Conservation (phyloP, 805 yeast species). For the Metschnikowia amazonensis region DNA sequence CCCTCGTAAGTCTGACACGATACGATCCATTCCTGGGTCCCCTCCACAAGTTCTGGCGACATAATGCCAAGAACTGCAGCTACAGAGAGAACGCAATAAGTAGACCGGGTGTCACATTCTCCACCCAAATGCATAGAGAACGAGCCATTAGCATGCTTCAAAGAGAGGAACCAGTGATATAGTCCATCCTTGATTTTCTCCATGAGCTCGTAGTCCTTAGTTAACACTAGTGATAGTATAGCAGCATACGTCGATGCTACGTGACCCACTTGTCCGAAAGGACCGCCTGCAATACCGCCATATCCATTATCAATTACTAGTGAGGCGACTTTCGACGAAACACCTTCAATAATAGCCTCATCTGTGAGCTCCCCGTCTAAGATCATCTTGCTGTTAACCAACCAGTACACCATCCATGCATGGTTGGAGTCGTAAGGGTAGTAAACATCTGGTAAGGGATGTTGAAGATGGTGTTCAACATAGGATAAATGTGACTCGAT, state of each 20-base stretch:
- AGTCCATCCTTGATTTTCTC: conserved; percentile 35
- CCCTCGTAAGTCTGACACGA: conserved; percentile 91
- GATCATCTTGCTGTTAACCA: conserved; percentile 44
- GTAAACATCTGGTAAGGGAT: conserved; percentile 49
- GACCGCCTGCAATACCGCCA: conserved; percentile 82
- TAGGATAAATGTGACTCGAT: conserved; percentile 41
- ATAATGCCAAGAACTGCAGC: conserved; percentile 63
- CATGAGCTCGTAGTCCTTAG: conserved; percentile 38
- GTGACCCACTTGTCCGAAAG: conserved; percentile 73
- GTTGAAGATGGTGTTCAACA: conserved; percentile 36
- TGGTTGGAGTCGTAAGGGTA: conserved; percentile 78
- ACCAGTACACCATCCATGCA: conserved; percentile 90
- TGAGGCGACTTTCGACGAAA: conserved; percentile 23
- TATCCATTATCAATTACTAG: conserved; percentile 30
- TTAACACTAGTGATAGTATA: conserved; percentile 53
- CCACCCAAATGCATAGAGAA: conserved; percentile 74
- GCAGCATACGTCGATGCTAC: conserved; percentile 83
- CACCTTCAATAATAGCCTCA: conserved; percentile 4
- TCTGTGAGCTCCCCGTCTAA: conserved; percentile 15
- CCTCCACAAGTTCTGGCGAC: conserved; percentile 54
- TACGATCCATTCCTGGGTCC: conserved; percentile 56
- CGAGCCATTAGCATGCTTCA: conserved; percentile 71
- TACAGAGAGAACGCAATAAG: conserved; percentile 77
- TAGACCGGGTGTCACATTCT: conserved; percentile 81
- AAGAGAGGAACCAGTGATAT: conserved; percentile 58